Evolutionary conservation across 2,329 filamentous ascomycete species (phyloP), one percentile per base, ranked within the genome.

Genomic region (Ophiostoma tasmaniense): DNA sequence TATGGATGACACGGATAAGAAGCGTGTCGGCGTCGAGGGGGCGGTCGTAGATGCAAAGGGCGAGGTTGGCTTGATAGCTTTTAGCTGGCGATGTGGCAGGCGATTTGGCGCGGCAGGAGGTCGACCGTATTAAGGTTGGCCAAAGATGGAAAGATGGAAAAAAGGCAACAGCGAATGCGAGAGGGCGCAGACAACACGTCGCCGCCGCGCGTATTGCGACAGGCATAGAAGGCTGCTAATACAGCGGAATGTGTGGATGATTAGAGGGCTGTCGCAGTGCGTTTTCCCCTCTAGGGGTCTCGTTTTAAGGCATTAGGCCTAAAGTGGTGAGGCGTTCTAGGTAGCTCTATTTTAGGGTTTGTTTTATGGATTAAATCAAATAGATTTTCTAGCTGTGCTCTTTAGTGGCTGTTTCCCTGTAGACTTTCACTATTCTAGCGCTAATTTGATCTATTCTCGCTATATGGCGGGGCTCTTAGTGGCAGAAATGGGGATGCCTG

Each of bases 121-220:
- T 33, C 33, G 33, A 37, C 33, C 30, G 61, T 37, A 64, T 30
- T 30, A 30, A 30, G 30, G 55, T 61, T 64, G 22, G 17, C 33
- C 28, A 64, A 11, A 37, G 8, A 67, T 6, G 8, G 50, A 39
- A 39, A 39, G 50, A 22, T n/a, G 14, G 17, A 14, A n/a, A 45
- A 62, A 50, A 64, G 64, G 68, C 64, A 66, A 8, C 68, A 62
- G 64, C 68, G 64, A 66, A 52, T 69, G 55, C 11, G 30, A n/a
- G 67, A 45, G 22, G 59, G 30, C 22, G 22, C 28, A 45, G 62
- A 66, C 67, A 61, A 69, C 67, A 69, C 67, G 64, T 69, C 67
- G 64, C 14, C 33, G 67, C 67, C 64, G 67, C 64, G 68, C 64
- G 68, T 66, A 45, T 66, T 39, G 67, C 67, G 67, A 69, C 68